Evolutionary conservation across 345 rosid genomes (phyloP), one percentile per base, ranked within the genome.

Genomic region (Sonneratia caseolaris): DNA sequence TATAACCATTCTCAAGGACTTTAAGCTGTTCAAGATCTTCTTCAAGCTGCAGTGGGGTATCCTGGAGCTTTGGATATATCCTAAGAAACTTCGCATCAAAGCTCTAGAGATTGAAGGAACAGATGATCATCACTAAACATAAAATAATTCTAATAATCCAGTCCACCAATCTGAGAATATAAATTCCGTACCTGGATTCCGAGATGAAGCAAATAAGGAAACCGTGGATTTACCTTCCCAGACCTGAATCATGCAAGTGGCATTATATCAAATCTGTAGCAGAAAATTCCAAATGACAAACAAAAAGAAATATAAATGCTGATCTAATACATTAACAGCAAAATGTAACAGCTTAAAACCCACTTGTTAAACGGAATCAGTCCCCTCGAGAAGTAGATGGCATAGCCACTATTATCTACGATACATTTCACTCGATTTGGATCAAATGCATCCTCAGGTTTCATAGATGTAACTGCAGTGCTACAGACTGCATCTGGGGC

Each of bases 11-110:
- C 79, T 95, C 98, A 51, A 92, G 98, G 70, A 90, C 97, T 86
- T 95, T 95, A 69, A 95, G 92, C 87, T 95, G 99, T 66, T 95
- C 98, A 36, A 95, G 85, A 83, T 95, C 99, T 80, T 95, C 98
- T 78, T 95, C 99, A 65, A 84, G 84, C 82, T 95, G 98, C 77
- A 95, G 77, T 2, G 91, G 97, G 47, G 99, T 92, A 67, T 94
- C 87, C 69, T 74, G 87, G 76, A 95, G 96, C 76, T 87, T 85
- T 24, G 97, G 82, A 78, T 92, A 95, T 75, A 89, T 78, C 83
- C 86, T 86, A 35, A 95, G 83, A 78, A 95, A 95, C 79, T 89
- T 83, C 65, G 98, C 74, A 85, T 92, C 99, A 78, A 84, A 92
- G 82, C 97, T 90, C 99, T 95, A 71, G 48, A 55, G 71, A 70